A percentile compares a stretch with the other conserved stretches of the same genome.
Evolutionary conservation across 2,329 filamentous ascomycete genomes (phyloP).

Genomic region (Alternaria alternata): DNA sequence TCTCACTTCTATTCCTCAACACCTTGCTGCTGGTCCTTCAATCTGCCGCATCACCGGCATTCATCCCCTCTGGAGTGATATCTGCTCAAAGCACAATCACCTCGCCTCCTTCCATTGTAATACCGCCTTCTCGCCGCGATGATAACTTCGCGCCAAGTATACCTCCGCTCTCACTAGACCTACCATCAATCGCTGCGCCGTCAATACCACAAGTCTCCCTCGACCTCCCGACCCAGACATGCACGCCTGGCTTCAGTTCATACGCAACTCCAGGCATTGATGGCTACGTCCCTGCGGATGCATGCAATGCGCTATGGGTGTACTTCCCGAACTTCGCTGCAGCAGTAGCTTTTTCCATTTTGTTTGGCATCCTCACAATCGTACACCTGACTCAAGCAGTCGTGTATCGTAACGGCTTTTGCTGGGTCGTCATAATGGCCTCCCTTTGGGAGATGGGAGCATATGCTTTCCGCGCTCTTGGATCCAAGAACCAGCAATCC

Average conservation of each 20-base stretch:
- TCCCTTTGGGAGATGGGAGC: slow-evolving; percentile 53
- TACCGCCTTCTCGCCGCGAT: slow-evolving; percentile 20
- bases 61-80: slow-evolving; percentile 10
- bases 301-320: slow-evolving; percentile 32
- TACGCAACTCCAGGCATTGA: slow-evolving; percentile 29
- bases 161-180: slow-evolving; percentile 20
- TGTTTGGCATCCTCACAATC: slow-evolving; percentile 31
- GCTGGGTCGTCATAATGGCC: slow-evolving; percentile 56
- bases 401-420: slow-evolving; percentile 44
- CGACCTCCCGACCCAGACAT: slow-evolving; percentile 22
- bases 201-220: slow-evolving; percentile 17
- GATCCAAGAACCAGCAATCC: slow-evolving; percentile 52
- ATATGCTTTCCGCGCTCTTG: slow-evolving; percentile 52
- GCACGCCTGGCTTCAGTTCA: slow-evolving; percentile 24
- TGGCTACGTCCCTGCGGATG: slow-evolving; percentile 29
- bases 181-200: slow-evolving; percentile 20
- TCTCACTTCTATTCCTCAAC: slow-evolving; percentile 20
- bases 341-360: slow-evolving; percentile 27
- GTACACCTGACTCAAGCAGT: slow-evolving; percentile 28
- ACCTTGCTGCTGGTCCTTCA: slow-evolving; percentile 21
- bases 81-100: slow-evolving; percentile 10
- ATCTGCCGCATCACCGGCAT: slow-evolving; percentile 17
- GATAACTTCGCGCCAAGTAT: slow-evolving; percentile 18
- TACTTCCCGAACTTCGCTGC: slow-evolving; percentile 32
- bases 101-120: slow-evolving; percentile 8